Percentiles rank a stretch among this genome's conserved stretches.
These are phyloP conservation scores for Aureobasidium subglaciale DNA, from an alignment of 2,329 filamentous ascomycete species.

Conservation along the genomic window DNA sequence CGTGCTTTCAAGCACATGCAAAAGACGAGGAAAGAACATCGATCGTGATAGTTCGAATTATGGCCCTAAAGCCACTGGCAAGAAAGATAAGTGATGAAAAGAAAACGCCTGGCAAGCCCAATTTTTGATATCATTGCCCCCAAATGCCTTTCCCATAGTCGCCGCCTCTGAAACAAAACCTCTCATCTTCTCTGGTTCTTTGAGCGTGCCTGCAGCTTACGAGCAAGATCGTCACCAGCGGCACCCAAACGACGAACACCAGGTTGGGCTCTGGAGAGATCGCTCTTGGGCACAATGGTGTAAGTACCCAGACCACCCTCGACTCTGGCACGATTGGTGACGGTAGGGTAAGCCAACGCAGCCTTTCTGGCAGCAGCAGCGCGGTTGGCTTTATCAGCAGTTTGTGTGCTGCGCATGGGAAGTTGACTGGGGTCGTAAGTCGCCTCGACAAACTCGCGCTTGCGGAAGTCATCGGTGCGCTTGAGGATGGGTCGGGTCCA, in stretches of 20 bases:
- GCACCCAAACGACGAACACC: constrained; percentile 23
- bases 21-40: too few relatives aligned
- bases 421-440: constrained; percentile 50
- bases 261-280: constrained; percentile 28
- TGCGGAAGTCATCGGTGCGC: constrained; percentile 89
- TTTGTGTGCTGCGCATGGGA: constrained; percentile 20
- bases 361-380: constrained; percentile 46
- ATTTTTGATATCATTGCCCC: too few relatives aligned
- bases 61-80: too few relatives aligned
- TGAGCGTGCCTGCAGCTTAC: constrained; percentile 18
- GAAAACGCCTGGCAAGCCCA: too few relatives aligned
- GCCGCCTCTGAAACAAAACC: too few relatives aligned
- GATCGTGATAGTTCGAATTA: too few relatives aligned
- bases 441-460: constrained; percentile 56
- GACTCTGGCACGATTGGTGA: constrained; percentile 52
- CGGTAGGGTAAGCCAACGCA: constrained; percentile 45
- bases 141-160: too few relatives aligned
- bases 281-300: constrained; percentile 56
- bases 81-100: too few relatives aligned
- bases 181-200: constrained; percentile 3
- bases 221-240: constrained; percentile 30
- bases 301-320: constrained; percentile 55
- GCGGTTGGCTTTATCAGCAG: constrained; percentile 32
- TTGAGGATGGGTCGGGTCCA: constrained; percentile 95
- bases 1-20: too few relatives aligned